phyloP scores from a whole-genome alignment of 2,329 filamentous ascomycete species.

The Aspergillus arachidicola region DNA sequence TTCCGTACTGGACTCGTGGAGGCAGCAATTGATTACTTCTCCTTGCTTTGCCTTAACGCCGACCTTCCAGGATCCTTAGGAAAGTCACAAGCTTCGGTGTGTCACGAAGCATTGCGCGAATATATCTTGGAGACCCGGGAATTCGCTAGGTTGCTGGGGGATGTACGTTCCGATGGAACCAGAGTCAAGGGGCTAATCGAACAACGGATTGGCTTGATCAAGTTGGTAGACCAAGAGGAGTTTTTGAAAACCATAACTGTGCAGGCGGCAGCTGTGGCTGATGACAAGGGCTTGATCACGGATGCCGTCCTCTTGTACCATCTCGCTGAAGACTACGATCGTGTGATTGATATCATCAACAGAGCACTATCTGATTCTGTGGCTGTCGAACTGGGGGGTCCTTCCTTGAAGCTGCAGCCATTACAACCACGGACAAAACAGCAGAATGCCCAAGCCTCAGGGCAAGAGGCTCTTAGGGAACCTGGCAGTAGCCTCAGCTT shows the following conservation, averaged over 20 bases:
- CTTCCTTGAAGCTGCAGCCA: constrained; percentile 75
- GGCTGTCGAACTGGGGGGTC: constrained; percentile 80
- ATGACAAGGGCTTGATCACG: constrained; percentile 89
- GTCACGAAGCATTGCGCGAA: constrained; percentile 89
- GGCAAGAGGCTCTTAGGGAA: constrained; percentile 48
- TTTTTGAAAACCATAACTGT: constrained; percentile 91
- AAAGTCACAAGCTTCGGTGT: constrained; percentile 75
- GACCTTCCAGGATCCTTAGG: constrained; percentile 76
- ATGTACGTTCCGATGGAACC: constrained; percentile 82
- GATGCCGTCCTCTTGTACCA: constrained; percentile 95
- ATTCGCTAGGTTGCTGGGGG: constrained; percentile 90
- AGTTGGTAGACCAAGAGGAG: constrained; percentile 75
- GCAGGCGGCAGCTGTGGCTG: constrained; percentile 87
- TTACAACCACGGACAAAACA: constrained; percentile 67
- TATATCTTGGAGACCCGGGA: constrained; percentile 95
- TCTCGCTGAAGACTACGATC: constrained; percentile 91
- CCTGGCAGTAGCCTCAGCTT: constrained; percentile 58
- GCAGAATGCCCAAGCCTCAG: constrained; percentile 34
- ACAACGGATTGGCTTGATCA: constrained; percentile 78
- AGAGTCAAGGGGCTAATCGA: constrained; percentile 87
- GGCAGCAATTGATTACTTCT: constrained; percentile 90
- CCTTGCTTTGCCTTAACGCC: constrained; percentile 86
- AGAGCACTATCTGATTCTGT: constrained; percentile 88
- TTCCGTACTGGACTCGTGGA: constrained; percentile 90
- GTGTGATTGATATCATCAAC: constrained; percentile 87